Percentiles rank a stretch among this genome's conserved stretches.
Conservation (phyloP, 176 grass and related monocot species). For the Phoenix roebelenii region DNA sequence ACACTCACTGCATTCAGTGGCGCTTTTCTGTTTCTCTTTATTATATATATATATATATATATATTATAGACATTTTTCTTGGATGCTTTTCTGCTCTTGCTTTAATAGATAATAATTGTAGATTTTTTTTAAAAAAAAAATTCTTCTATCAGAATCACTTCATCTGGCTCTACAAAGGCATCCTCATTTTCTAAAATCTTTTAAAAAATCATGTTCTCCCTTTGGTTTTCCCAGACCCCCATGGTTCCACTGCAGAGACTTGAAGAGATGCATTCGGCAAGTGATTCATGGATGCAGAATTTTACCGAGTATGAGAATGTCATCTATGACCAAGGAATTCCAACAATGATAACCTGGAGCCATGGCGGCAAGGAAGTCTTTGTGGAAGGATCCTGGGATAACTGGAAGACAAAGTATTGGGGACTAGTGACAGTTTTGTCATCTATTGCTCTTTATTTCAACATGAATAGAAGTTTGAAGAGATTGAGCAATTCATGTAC, state of each 20-base stretch:
- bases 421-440: neutral
- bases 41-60: no score
- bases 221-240: constrained; percentile 13
- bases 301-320: constrained; percentile 7
- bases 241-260: constrained; percentile 23
- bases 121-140: no score
- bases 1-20: no score
- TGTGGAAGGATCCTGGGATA: constrained; percentile 35
- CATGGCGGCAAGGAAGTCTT: constrained; percentile 28
- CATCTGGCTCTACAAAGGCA: neutral
- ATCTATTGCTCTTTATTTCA: neutral
- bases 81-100: no score
- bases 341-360: constrained; percentile 25
- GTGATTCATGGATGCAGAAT: neutral
- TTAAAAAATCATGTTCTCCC: neutral
- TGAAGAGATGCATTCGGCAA: constrained; percentile 1
- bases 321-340: constrained; percentile 21
- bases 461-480: neutral
- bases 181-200: neutral
- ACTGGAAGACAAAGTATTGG: constrained; percentile 27
- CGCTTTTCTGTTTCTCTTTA: no score
- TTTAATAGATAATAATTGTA: no score
- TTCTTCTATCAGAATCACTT: no score
- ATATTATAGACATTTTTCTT: no score
- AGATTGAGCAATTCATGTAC: neutral